Evolutionary conservation across 352 stramenopile species (phyloP).

Genomic region (Elongisporangium anandrum): DNA sequence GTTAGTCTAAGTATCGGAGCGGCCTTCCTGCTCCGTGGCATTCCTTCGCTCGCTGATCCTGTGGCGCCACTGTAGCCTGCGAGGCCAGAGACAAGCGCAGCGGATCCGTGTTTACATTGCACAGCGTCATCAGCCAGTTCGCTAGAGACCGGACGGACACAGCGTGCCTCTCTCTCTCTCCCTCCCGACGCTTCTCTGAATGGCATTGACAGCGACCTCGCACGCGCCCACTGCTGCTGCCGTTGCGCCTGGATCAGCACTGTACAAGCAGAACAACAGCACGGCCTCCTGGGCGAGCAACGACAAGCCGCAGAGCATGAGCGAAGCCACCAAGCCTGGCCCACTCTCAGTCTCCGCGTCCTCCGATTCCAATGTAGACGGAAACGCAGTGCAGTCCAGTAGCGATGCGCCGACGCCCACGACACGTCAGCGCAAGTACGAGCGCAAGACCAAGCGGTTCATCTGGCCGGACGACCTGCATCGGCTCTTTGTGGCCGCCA

Average conservation of each 20-base stretch:
- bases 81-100: neutral
- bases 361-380: neutral
- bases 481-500: constrained; percentile 82
- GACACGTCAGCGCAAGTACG: constrained; percentile 76
- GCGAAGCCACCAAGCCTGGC: neutral
- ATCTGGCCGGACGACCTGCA: constrained; percentile 87
- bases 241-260: neutral
- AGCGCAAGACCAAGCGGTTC: constrained; percentile 86
- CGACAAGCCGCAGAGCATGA: neutral
- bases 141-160: neutral
- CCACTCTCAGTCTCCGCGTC: neutral
- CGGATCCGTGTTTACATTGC: neutral
- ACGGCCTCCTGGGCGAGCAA: neutral
- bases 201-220: neutral
- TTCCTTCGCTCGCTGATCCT: neutral
- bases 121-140: neutral
- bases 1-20: neutral
- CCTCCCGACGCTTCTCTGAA: neutral
- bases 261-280: neutral
- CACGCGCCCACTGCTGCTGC: neutral
- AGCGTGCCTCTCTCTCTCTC: neutral
- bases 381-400: neutral
- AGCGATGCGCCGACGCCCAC: neutral
- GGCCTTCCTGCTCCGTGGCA: neutral
- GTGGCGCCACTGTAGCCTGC: neutral